Base-by-base conservation (phyloP, 2,329 filamentous ascomycete genomes). In the Pseudogymnoascus sp. region DNA sequence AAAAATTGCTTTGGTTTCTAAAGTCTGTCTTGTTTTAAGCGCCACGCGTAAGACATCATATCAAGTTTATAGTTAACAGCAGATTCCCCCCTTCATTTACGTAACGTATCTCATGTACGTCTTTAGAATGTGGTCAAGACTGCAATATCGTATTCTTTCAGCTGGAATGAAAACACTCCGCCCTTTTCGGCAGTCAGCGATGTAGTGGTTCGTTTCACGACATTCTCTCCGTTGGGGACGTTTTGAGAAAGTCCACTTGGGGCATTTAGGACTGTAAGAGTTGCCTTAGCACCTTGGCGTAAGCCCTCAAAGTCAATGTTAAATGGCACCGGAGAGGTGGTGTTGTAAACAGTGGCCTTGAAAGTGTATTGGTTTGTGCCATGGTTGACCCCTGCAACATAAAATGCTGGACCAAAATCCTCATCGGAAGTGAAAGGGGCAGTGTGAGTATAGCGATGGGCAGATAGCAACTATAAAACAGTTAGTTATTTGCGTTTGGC, bases 301-400 rank as follows among this genome's bases (percentile, higher is more conserved):
- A 68, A n/a, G 1, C 78, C 79, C 9, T 80, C 76, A 58, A 84
- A 81, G 0, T 70, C 68, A 1, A 83, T 64, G 0, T 73, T 74
- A 1, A 84, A 74, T 0, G 78, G 77, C 2, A 83, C 76, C 1
- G 77, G 72, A 1, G 71, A 71, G 5, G 80, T 81, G 0, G 78
- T 76, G 73, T 83, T 83, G 70, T 83, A 83, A 0, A 78, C 79
- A 12, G 79, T 79, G 3, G 74, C 77, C 71, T 83, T 83, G 74
- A 81, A 80, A 63, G 82, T 74, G 51, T 77, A 71, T 4, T 72
- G 73, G 1, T 74, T 74, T 31, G 72, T 74, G 8, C 74, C 72
- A 35, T 77, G 70, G 63, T 78, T 78, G 65, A 70, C 75, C 1
- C 81, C 81, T 0, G 80, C 76, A 2, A 82, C 81, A 66, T 78